Conservation (phyloP, 192 early-diverging fungal species). For the Coemansia guatemalensis region DNA sequence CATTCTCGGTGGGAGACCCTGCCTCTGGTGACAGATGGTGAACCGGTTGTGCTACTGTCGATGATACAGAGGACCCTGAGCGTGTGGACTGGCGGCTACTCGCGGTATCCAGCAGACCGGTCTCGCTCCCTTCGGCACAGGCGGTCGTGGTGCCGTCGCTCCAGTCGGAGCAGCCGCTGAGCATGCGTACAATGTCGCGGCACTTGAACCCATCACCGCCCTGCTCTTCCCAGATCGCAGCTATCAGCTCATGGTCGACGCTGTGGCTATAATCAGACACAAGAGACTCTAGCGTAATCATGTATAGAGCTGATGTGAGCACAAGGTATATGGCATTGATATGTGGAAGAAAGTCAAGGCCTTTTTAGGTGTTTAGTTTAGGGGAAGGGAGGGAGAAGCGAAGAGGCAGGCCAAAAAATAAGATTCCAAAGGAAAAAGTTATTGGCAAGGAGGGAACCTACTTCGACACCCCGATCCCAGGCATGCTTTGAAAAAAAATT, state of each 20-base stretch:
- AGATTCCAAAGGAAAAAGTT: not conserved
- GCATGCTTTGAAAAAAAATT: too few relatives aligned
- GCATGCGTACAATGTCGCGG: constrained; percentile 44
- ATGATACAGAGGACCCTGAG: not conserved
- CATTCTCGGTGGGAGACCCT: not conserved
- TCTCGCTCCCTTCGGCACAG: constrained; percentile 8
- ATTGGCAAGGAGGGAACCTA: too few relatives aligned
- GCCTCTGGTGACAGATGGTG: not conserved
- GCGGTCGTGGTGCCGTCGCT: not conserved
- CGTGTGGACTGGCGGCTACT: constrained; percentile 14
- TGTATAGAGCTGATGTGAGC: not conserved
- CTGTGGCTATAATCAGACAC: constrained; percentile 31
- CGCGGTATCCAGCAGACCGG: not conserved
- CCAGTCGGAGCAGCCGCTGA: constrained; percentile 19
- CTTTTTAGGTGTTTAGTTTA: too few relatives aligned
- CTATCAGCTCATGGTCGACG: constrained; percentile 42
- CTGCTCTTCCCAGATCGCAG: constrained; percentile 46
- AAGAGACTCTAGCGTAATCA: constrained; percentile 32
- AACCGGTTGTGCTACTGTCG: not conserved
- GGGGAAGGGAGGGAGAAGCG: not conserved
- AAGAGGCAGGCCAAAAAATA: not conserved
- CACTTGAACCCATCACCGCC: constrained; percentile 24
- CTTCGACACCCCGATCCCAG: too few relatives aligned
- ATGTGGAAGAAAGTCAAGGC: not conserved
- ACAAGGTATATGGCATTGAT: not conserved